phyloP scores from a whole-genome alignment of 805 yeast genomes.

The Zygoascus bituminiphila region DNA sequence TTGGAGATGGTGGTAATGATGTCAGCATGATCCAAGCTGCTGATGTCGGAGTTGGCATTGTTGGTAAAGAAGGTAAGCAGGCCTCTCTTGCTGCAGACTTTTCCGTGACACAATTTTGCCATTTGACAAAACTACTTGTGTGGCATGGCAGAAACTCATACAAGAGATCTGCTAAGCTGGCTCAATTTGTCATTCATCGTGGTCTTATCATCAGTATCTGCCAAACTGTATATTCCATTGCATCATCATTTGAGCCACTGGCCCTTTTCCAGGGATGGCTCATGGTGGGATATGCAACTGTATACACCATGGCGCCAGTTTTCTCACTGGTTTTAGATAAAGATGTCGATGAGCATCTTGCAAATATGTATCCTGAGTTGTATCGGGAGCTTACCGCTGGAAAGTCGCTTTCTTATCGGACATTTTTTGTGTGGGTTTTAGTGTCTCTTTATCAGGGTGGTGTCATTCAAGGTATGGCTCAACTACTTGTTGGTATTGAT shows the following conservation, averaged over 20 bases:
- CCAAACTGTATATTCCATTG: constrained; percentile 85
- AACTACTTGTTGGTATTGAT: constrained; percentile 58
- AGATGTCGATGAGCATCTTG: constrained; percentile 84
- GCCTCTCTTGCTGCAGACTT: constrained; percentile 97
- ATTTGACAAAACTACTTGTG: constrained; percentile 70
- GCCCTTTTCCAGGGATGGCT: constrained; percentile 94
- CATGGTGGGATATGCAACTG: constrained; percentile 97
- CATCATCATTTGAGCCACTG: constrained; percentile 84
- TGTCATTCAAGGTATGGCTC: constrained; percentile 76
- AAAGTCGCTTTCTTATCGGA: constrained; percentile 71
- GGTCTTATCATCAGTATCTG: constrained; percentile 91
- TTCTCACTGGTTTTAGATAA: constrained; percentile 85
- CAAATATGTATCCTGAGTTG: constrained; percentile 86
- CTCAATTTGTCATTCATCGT: constrained; percentile 94
- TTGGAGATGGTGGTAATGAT: constrained; percentile 99
- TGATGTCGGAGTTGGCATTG: constrained; percentile 98
- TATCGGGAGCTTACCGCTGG: constrained; percentile 90
- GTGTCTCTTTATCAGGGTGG: constrained; percentile 88
- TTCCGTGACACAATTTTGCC: constrained; percentile 85
- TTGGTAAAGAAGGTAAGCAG: constrained; percentile 97
- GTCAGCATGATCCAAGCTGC: constrained; percentile 99
- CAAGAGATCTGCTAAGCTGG: constrained; percentile 87
- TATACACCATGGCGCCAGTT: constrained; percentile 97
- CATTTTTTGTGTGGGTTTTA: constrained; percentile 86
- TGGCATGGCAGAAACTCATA: constrained; percentile 99